phyloP scores from a whole-genome alignment of 140 eudicot genomes.

The Flaveria floridana region DNA sequence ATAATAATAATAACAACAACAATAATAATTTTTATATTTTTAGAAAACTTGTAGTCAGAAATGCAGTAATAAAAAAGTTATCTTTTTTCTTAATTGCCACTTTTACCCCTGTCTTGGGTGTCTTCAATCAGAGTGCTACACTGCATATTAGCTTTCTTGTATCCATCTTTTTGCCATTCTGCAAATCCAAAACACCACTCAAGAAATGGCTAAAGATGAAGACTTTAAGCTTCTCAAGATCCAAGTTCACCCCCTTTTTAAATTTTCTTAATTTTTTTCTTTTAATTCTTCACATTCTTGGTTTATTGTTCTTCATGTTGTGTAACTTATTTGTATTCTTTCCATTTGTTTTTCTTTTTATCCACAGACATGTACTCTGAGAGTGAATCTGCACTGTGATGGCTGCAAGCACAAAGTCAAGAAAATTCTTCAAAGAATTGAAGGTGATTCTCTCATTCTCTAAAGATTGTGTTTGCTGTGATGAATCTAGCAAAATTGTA shows the following conservation, averaged over 20 bases:
- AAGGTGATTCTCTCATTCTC: slow-evolving; percentile 46
- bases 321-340: not conserved
- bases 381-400: slow-evolving; percentile 88
- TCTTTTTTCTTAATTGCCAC: slow-evolving; percentile 22
- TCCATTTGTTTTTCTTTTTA: not conserved
- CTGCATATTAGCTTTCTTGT: slow-evolving; percentile 34
- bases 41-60: slow-evolving; percentile 26
- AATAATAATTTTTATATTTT: not conserved
- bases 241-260: slow-evolving; percentile 49
- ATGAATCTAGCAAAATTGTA: slow-evolving; percentile 16
- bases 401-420: slow-evolving; percentile 92
- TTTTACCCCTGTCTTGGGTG: slow-evolving; percentile 28
- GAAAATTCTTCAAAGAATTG: slow-evolving; percentile 80
- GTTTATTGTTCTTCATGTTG: not conserved
- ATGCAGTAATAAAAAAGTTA: slow-evolving; percentile 9
- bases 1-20: not conserved
- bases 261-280: not conserved
- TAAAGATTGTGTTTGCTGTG: slow-evolving; percentile 18
- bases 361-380: slow-evolving; percentile 65
- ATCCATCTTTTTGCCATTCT: slow-evolving; percentile 28
- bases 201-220: slow-evolving; percentile 80
- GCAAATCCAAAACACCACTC: slow-evolving; percentile 33
- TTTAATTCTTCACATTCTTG: not conserved
- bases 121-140: slow-evolving; percentile 26
- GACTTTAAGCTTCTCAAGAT: slow-evolving; percentile 97